Evolutionary conservation across 1,139 yeast genomes (phyloP).

Genomic region (Candida labiduridarum): DNA sequence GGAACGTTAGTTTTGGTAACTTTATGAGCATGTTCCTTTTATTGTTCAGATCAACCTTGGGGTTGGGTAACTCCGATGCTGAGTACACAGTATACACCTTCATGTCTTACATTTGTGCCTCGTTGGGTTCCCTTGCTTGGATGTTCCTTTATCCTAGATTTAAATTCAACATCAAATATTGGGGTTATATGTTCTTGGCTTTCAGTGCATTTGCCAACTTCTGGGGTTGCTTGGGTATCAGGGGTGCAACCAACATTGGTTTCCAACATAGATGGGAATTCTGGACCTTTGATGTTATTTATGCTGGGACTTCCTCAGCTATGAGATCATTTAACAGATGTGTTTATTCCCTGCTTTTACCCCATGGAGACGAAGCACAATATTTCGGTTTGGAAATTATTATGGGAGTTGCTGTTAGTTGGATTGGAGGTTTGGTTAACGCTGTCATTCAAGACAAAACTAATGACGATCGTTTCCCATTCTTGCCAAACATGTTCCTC

Average conservation of each 20-base stretch:
- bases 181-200: conserved; percentile 37
- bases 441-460: conserved; percentile 47
- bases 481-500: conserved; percentile 39
- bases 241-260: conserved; percentile 28
- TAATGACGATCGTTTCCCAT: conserved; percentile 41
- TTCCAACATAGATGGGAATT: conserved; percentile 49
- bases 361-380: conserved; percentile 48
- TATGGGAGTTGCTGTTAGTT: conserved; percentile 47
- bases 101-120: conserved; percentile 38
- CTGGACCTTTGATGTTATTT: conserved; percentile 45
- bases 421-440: conserved; percentile 45
- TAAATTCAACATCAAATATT: conserved; percentile 28
- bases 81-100: conserved; percentile 46
- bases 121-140: conserved; percentile 42
- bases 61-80: conserved; percentile 41
- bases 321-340: conserved; percentile 42
- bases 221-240: conserved; percentile 48
- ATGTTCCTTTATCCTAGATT: conserved; percentile 36
- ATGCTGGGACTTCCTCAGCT: conserved; percentile 38
- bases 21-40: conserved; percentile 41
- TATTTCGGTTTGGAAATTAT: conserved; percentile 47
- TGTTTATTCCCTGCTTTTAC: conserved; percentile 41
- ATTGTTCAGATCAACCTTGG: conserved; percentile 45
- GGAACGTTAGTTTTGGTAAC: conserved; percentile 44
- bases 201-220: conserved; percentile 38